Conservation (phyloP, 768 basidiomycete species). For the Pulveroboletus ravenelii region DNA sequence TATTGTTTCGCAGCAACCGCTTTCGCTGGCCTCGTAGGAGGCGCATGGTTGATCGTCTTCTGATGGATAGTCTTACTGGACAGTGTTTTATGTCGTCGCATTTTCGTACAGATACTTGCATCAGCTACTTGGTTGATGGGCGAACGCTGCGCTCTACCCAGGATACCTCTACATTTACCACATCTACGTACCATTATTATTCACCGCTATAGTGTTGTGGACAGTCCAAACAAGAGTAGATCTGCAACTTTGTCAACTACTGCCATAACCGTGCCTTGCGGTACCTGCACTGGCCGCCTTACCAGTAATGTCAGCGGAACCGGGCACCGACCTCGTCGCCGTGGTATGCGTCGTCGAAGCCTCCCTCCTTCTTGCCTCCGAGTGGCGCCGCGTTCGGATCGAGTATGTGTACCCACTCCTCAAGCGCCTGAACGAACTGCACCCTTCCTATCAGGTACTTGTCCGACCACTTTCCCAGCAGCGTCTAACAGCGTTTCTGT, state of each 20-base stretch:
- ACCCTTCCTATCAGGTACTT: conserved; percentile 37
- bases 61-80: conserved; percentile 14
- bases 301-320: conserved; percentile 22
- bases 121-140: neutral
- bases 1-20: conserved; percentile 24
- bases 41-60: conserved; percentile 30
- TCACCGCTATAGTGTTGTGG: conserved; percentile 4
- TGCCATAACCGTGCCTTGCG: neutral
- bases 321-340: conserved; percentile 34
- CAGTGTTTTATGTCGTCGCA: conserved; percentile 1
- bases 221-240: conserved; percentile 8
- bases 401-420: conserved; percentile 51
- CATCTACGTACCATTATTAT: conserved; percentile 17
- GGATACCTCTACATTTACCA: conserved; percentile 5
- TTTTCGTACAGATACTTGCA: conserved; percentile 5
- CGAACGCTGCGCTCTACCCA: neutral
- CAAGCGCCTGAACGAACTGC: conserved; percentile 45
- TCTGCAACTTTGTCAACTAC: neutral
- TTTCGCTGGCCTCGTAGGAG: conserved; percentile 24
- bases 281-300: neutral
- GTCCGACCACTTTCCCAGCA: neutral
- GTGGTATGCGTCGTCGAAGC: conserved; percentile 60
- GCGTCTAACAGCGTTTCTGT: conserved; percentile 1
- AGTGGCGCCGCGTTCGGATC: conserved; percentile 45
- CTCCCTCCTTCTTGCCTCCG: conserved; percentile 47